Base-by-base conservation (phyloP, 2,329 filamentous ascomycete genomes). In the Acrocalymma vagum region DNA sequence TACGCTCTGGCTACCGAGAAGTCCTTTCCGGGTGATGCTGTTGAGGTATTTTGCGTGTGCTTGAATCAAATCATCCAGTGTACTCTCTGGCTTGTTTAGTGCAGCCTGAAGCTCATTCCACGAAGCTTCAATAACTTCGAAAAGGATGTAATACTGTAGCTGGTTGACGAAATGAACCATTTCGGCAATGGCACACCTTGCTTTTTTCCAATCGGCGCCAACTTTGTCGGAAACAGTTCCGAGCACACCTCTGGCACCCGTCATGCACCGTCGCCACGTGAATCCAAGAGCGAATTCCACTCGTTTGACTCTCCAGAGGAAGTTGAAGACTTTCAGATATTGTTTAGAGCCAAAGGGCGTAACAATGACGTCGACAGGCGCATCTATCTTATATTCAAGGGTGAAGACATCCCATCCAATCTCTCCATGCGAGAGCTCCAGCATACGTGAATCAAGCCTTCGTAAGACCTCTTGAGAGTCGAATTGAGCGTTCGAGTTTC, bases 401-500 rank as follows among this genome's bases (percentile, higher is more conserved):
- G 94, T 99, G 72, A 99, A 99, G 65, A 95, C 96, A 65, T 99
- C 94, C 94, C 94, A 99, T 33, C 94, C 94, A 37, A 96, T 97
- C 60, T 99, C 94, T 35, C 94, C 94, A 59, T 96, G 92, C 7
- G 88, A 95, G 5, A 97, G 81, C 72, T 97, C 93, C 26, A 99
- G 80, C 93, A 99, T 97, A 48, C 95, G 88, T n/a, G 94, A 93
- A 70, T 99, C 94, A 3, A 99, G 81, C 9, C 94, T 84, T 5
- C 90, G 85, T 18, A 99, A 82, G 5, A 99, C 92, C 63, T 99
- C 95, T 2, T 90, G 83, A 4, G 88, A 88, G 70, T 99, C 94
- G 65, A 91, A 95, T 69, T 99, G 95, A 6, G 94, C 95, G 66
- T 97, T 99, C 9, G 92, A 96, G 45, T 94, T 93, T 39, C 93